Evolutionary conservation across 257 asterid genomes (phyloP).

Genomic region (Linaria vulgaris): DNA sequence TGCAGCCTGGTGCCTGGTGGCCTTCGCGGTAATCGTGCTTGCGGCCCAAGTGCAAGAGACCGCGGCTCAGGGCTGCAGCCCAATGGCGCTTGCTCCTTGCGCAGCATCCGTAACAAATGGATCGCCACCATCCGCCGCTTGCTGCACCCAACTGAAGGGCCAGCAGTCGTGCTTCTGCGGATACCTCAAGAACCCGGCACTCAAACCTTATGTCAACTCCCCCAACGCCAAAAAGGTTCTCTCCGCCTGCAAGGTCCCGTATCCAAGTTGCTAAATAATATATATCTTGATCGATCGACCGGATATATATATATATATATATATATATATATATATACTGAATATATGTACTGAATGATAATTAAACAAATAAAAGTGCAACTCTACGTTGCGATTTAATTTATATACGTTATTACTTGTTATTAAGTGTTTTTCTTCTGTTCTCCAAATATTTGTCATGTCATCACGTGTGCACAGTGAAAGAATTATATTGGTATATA

Average conservation of each 20-base stretch:
- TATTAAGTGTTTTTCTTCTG: no score
- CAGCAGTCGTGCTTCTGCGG: slow-evolving; percentile 34
- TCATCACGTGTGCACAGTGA: no score
- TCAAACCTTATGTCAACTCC: slow-evolving; percentile 19
- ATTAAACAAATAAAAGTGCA: no score
- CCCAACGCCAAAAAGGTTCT: slow-evolving; percentile 16
- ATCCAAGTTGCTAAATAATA: slow-evolving; percentile 25
- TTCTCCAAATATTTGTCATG: no score
- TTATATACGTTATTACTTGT: no score
- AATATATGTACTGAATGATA: no score
- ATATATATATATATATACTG: no score
- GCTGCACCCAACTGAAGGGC: slow-evolving; percentile 33
- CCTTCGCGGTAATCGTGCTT: slow-evolving; percentile 9
- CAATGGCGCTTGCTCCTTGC: slow-evolving; percentile 26
- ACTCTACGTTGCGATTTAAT: no score
- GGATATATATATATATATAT: no score
- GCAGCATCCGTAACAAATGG: neutral
- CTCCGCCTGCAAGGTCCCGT: slow-evolving; percentile 22
- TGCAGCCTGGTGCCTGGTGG: slow-evolving; percentile 1
- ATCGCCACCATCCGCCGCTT: slow-evolving; percentile 18
- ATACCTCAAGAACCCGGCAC: slow-evolving; percentile 21
- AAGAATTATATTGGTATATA: no score
- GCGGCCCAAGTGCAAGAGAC: neutral
- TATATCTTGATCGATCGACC: no score
- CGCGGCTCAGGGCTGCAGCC: slow-evolving; percentile 16